Conservation (phyloP, 345 rosid genomes). For the Orychophragmus violaceus region DNA sequence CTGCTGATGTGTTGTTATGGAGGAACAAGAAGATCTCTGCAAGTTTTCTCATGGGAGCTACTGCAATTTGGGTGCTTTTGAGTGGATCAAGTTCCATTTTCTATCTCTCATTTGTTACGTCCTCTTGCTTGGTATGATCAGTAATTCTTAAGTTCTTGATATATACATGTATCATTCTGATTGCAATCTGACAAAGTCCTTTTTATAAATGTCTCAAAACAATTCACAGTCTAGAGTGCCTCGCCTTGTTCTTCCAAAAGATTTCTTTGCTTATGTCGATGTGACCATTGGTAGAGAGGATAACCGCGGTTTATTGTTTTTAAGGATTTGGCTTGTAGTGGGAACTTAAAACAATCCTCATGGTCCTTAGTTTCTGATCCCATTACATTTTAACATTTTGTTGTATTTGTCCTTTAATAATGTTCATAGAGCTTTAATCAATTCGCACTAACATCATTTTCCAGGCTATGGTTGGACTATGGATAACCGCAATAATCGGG, state of each 20-base stretch:
- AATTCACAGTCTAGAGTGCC: conserved; percentile 56
- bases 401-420: too few relatives aligned
- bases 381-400: too few relatives aligned
- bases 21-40: conserved; percentile 93
- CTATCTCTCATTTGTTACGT: conserved; percentile 54
- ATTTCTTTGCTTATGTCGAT: conserved; percentile 62
- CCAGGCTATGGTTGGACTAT: conserved; percentile 59
- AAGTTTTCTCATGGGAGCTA: conserved; percentile 57
- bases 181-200: conserved; percentile 3
- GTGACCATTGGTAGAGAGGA: conserved; percentile 52
- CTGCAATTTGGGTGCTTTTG: too few relatives aligned
- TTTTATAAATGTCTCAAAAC: background rate
- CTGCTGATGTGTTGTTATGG: too few relatives aligned
- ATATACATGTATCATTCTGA: background rate
- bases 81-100: conserved; percentile 83
- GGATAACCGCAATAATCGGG: too few relatives aligned
- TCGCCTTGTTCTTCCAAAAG: too few relatives aligned
- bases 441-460: background rate
- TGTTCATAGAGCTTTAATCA: background rate
- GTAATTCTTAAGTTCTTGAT: conserved; percentile 37
- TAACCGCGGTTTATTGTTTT: conserved; percentile 51
- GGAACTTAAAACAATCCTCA: conserved; percentile 67
- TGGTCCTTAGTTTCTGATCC: too few relatives aligned
- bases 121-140: conserved; percentile 70
- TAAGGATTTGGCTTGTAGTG: conserved; percentile 65